Evolutionary conservation across 148 eudicot species (phyloP), one percentile per base, ranked within the genome.

Genomic region (Chenopodium quinoa): DNA sequence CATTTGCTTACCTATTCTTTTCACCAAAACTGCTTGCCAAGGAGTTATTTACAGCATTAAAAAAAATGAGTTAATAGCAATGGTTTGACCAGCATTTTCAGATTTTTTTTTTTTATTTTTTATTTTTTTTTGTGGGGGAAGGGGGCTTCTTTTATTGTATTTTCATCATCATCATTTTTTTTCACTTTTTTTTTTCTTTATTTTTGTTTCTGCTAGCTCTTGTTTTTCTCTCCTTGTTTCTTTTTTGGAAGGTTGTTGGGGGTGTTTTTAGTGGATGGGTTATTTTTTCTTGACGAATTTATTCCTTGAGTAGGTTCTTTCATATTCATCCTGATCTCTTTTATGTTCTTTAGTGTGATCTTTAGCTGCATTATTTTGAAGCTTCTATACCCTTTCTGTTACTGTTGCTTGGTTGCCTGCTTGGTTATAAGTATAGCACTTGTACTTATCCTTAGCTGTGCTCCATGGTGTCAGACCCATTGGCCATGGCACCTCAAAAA

Each of bases 401-500:
- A 56, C 19, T 40, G 72, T 13, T 40, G 72, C 6, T n/a, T 17
- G 11, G 52, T 46, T 75, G 71, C 74, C 81, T 50, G 25, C 13
- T 50, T 50, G 70, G 81, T 64, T 80, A 37, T 56, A 1, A 23
- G 7, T 84, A 71, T 25, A 60, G 13, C 76, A 8, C 2, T 48
- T 37, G 47, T 64, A 66, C 66, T 37, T 71, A 37, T 80, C 60
- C 34, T 74, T 3, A 25, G 37, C 65, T 63, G 16, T 74, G 71
- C 20, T 82, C 37, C 67, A 22, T 63, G 72, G 72, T 80, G 63
- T 74, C 86, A 96, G 99, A 96, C 86, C 99, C 99, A 83, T 94
- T 90, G 86, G 86, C 95, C 65, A 92, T 94, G 97, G 91, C 97
- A 77, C 99, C 99, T 72, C 97, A 84, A 60, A 96, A 94, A 87